Base-by-base conservation (phyloP, 164 flowering plant species). In the Tetracentron sinense region DNA sequence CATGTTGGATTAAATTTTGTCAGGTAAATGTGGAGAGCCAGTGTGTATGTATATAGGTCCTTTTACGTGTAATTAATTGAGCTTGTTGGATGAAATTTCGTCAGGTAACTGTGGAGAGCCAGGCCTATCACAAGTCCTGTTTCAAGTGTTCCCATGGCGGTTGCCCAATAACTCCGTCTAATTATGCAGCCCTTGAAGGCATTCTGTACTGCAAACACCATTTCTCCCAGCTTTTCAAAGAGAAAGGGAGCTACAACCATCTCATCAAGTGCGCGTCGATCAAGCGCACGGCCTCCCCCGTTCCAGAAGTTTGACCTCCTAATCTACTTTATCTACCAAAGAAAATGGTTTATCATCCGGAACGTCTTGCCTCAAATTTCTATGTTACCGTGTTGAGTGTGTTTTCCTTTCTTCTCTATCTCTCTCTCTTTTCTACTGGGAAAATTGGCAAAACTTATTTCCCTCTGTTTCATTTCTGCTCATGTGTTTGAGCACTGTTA, bases 121-220 rank as follows among this genome's bases (percentile, higher is more conserved):
- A 77, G 56, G 62, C 86, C 26, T 94, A 94, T 65, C 99, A 94
- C 78, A 94, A 94, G 73, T 80, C 93, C 12, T 94, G 99, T 71
- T 94, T 94, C 83, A 94, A 86, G 82, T 94, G 99, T 74, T 89
- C 88, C 23, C 96, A 94, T 65, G 99, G 99, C 22, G 97, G 97
- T 42, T 91, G 99, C 57, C 44, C 97, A 1, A 62, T 94, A 56
- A 42, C 87, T 48, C 99, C 99, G 35, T 94, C 99, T 59, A 94
- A 81, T 56, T 94, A 94, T 75, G 99, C 99, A 22, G 99, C 99
- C 20, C 79, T 94, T 0, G 96, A 91, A 56, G 99, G 99, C 60
- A 82, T 83, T 44, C 72, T 94, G 47, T 94, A 94, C 70, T 94
- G 99, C 82, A 94, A 94, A 55, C 99, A 88, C 72, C 99, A 94